A percentile compares a stretch with the other conserved stretches of the same genome.
These are phyloP conservation scores for Glycine latifolia DNA, from an alignment of 306 rosid genomes.

Conservation along the genomic window DNA sequence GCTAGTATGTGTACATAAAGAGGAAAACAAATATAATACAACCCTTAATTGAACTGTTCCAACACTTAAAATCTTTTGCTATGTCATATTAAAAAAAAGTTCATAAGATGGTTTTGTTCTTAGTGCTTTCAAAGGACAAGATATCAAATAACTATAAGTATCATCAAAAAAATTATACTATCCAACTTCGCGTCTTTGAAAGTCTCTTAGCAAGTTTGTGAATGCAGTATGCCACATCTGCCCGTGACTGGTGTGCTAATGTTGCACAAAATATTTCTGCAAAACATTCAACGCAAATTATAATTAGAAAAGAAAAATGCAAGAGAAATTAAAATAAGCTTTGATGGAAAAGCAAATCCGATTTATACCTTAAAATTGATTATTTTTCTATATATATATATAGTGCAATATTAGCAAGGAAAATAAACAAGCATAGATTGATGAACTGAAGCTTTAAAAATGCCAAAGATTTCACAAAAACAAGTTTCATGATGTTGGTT, in stretches of 20 bases:
- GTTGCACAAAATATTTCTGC: conserved; percentile 85
- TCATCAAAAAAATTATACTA: conserved; percentile 58
- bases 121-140: background rate
- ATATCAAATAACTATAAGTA: background rate
- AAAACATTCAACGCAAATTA: conserved; percentile 28
- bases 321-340: background rate
- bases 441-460: background rate
- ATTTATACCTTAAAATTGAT: background rate
- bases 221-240: conserved; percentile 96
- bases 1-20: no score
- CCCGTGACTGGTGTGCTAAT: conserved; percentile 81
- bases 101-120: background rate
- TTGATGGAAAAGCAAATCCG: conserved; percentile 18
- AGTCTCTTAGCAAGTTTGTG: conserved; percentile 87
- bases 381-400: background rate
- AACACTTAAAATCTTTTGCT: background rate
- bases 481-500: background rate
- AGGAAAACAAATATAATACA: background rate
- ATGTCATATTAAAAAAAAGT: background rate
- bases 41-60: background rate
- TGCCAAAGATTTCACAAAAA: background rate
- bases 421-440: conserved; percentile 10
- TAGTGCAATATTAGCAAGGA: background rate
- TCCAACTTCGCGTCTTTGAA: conserved; percentile 85
- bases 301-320: background rate